These are phyloP conservation scores for Fusarium anguioides DNA, from an alignment of 2,329 filamentous ascomycete genomes.

Conservation along the genomic window DNA sequence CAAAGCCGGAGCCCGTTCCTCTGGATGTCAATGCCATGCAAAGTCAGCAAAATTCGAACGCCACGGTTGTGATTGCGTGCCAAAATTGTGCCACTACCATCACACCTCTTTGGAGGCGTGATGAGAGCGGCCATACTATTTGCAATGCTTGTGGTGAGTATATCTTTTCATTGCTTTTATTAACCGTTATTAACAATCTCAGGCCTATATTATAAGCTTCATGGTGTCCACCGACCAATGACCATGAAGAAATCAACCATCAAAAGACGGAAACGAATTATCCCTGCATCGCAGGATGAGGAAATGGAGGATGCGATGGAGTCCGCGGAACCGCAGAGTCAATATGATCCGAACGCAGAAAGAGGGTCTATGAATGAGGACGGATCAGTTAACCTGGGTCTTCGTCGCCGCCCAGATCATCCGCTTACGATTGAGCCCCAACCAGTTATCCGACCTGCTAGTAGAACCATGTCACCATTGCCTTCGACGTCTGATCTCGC, in stretches of 20 bases:
- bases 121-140: conserved; percentile 94
- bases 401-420: conserved; percentile 61
- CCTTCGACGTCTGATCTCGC: conserved; percentile 58
- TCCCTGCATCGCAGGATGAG: conserved; percentile 75
- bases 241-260: conserved; percentile 99
- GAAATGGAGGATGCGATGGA: conserved; percentile 62
- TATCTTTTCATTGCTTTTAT: not conserved
- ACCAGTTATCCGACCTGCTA: conserved; percentile 56
- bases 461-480: conserved; percentile 57
- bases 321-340: conserved; percentile 54
- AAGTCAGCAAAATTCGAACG: conserved; percentile 45
- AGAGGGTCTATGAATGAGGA: conserved; percentile 71
- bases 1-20: conserved; percentile 46
- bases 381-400: conserved; percentile 72
- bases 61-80: conserved; percentile 79
- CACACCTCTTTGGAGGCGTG: conserved; percentile 93
- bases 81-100: conserved; percentile 98
- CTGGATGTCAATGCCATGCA: conserved; percentile 52
- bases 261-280: conserved; percentile 93
- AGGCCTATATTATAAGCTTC: conserved; percentile 97
- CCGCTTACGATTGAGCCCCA: conserved; percentile 61
- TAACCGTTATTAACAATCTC: conserved; percentile 22
- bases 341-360: conserved; percentile 55
- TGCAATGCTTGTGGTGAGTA: conserved; percentile 96
- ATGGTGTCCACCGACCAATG: conserved; percentile 90